These are phyloP conservation scores for Silene coronaria DNA, from an alignment of 179 eudicot species.

Conservation along the genomic window DNA sequence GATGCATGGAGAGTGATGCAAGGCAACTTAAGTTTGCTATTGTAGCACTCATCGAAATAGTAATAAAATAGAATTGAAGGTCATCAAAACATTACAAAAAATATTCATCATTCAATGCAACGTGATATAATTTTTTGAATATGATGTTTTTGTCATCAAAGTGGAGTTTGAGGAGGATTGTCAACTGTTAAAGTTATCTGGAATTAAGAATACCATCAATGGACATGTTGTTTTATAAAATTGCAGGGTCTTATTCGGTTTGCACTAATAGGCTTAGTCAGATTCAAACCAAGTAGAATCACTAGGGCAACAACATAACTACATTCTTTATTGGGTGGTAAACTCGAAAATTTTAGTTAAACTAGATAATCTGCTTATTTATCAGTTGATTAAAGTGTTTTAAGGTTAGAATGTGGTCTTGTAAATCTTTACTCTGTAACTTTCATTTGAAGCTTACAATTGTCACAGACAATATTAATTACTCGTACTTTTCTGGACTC, in stretches of 20 bases:
- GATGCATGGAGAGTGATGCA: conserved; percentile 21
- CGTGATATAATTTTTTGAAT: conserved; percentile 12
- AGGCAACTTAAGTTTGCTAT: conserved; percentile 19
- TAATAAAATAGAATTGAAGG: background rate
- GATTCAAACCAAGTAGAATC: background rate
- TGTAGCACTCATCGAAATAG: conserved; percentile 1
- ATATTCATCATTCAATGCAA: conserved; percentile 11
- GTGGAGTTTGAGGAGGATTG: conserved; percentile 21
- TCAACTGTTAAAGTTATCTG: background rate
- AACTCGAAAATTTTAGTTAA: background rate
- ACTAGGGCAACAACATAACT: background rate
- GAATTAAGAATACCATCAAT: background rate
- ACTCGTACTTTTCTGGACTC: background rate
- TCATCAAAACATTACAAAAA: conserved; percentile 9
- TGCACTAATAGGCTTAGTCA: background rate
- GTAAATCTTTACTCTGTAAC: background rate
- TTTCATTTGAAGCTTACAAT: background rate
- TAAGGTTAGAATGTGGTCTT: background rate
- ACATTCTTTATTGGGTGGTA: background rate
- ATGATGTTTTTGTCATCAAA: conserved; percentile 7
- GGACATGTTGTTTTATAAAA: background rate
- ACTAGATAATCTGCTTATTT: background rate
- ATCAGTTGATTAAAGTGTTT: no score
- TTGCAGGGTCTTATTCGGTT: background rate
- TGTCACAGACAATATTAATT: background rate